Conservation (phyloP, 345 rosid genomes). For the Bruguiera gymnorhiza region DNA sequence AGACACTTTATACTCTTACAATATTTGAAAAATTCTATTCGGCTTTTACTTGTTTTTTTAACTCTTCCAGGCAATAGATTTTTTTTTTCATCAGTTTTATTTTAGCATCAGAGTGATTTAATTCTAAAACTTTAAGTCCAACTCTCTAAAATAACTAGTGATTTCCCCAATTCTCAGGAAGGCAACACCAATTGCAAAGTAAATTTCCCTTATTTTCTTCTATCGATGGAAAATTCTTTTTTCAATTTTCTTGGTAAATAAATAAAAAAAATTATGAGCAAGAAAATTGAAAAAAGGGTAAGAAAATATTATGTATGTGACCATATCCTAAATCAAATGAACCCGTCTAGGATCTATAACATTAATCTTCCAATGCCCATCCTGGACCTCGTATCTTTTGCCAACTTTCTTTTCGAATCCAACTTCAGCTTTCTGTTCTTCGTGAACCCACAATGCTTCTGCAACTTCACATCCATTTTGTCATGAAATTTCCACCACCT, state of each 20-base stretch:
- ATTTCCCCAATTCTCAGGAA: no score
- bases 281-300: not conserved
- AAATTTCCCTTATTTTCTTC: no score
- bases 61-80: no score
- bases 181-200: no score
- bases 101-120: no score
- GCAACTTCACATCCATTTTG: constrained; percentile 55
- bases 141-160: no score
- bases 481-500: constrained; percentile 91
- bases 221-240: not conserved
- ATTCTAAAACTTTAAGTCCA: no score
- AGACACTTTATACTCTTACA: no score
- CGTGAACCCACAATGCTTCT: constrained; percentile 64
- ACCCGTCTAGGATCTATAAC: constrained; percentile 69
- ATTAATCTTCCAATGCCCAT: constrained; percentile 72
- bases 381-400: constrained; percentile 43
- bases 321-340: constrained; percentile 17
- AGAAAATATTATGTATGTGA: not conserved
- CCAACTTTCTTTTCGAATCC: constrained; percentile 70
- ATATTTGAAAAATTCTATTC: no score
- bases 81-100: no score
- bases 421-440: constrained; percentile 59
- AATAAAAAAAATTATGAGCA: not conserved
- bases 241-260: not conserved
- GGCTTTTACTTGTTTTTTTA: no score